phyloP scores from a whole-genome alignment of 345 rosid genomes.

The Dimocarpus longan region DNA sequence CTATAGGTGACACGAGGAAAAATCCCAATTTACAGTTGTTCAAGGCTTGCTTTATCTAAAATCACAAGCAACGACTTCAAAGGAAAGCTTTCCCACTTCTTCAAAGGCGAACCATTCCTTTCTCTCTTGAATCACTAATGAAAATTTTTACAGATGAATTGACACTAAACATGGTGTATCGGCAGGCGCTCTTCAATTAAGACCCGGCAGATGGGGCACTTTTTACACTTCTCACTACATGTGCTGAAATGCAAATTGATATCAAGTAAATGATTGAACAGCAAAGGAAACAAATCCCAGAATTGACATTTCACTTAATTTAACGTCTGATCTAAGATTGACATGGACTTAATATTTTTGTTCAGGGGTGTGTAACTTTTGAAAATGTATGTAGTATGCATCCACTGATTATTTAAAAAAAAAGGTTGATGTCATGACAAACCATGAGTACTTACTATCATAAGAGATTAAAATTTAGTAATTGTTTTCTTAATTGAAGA shows the following conservation, averaged over 20 bases:
- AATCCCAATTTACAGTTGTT: constrained; percentile 22
- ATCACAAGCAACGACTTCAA: constrained; percentile 36
- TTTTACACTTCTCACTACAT: constrained; percentile 88
- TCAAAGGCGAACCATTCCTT: background rate
- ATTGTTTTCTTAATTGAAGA: background rate
- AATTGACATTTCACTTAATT: background rate
- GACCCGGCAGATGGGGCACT: constrained; percentile 84
- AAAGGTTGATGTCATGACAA: background rate
- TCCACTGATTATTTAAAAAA: too few relatives aligned
- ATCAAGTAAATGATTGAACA: background rate
- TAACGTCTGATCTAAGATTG: background rate
- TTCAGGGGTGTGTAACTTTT: background rate
- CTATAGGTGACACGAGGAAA: background rate
- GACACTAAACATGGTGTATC: constrained; percentile 65
- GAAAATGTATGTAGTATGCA: too few relatives aligned
- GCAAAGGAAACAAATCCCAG: background rate
- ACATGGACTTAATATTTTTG: background rate
- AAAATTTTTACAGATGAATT: background rate
- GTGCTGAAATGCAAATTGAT: constrained; percentile 45
- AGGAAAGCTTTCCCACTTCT: background rate
- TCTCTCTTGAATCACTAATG: too few relatives aligned
- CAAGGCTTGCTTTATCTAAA: constrained; percentile 47
- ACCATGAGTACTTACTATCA: too few relatives aligned
- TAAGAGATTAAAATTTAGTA: too few relatives aligned
- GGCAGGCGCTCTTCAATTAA: constrained; percentile 66